Percentiles rank a stretch among this genome's conserved stretches.
Conservation (phyloP, 805 yeast genomes). For the Cyberlindnera maritima region DNA sequence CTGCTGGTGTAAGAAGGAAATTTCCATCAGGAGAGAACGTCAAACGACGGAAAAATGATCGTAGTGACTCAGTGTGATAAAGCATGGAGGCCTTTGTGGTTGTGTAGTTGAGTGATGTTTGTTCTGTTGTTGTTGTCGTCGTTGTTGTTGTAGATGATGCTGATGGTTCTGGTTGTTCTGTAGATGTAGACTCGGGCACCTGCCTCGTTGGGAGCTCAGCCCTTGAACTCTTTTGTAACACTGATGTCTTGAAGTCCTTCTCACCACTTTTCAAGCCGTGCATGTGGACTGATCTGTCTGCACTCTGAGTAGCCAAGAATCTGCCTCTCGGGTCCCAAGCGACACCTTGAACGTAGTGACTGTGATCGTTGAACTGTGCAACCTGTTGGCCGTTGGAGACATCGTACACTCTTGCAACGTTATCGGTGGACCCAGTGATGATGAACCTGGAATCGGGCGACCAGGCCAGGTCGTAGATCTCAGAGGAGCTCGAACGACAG, state of each 20-base stretch:
- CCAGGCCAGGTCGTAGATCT: constrained; percentile 91
- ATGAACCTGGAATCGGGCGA: constrained; percentile 77
- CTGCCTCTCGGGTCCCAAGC: constrained; percentile 89
- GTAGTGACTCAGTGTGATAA: constrained; percentile 83
- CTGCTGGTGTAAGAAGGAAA: constrained; percentile 74
- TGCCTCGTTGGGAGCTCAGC: constrained; percentile 51
- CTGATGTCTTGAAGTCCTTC: constrained; percentile 34
- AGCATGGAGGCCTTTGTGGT: constrained; percentile 40
- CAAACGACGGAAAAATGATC: constrained; percentile 85
- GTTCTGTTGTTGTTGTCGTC: too few species aligned
- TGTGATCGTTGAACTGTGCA: constrained; percentile 65
- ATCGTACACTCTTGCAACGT: constrained; percentile 66
- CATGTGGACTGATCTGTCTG: constrained; percentile 81
- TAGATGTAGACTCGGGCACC: background rate
- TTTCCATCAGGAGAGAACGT: constrained; percentile 90
- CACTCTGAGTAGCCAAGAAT: constrained; percentile 81
- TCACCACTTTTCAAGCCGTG: constrained; percentile 41
- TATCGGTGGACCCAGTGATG: constrained; percentile 92
- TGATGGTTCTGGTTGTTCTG: background rate
- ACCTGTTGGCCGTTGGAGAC: constrained; percentile 55
- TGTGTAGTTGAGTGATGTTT: constrained; percentile 26
- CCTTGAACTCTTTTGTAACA: constrained; percentile 48
- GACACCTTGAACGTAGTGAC: constrained; percentile 93
- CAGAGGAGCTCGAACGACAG: constrained; percentile 61
- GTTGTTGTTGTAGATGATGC: too few species aligned